phyloP scores from a whole-genome alignment of 257 asterid genomes.

The Gentiana straminea region DNA sequence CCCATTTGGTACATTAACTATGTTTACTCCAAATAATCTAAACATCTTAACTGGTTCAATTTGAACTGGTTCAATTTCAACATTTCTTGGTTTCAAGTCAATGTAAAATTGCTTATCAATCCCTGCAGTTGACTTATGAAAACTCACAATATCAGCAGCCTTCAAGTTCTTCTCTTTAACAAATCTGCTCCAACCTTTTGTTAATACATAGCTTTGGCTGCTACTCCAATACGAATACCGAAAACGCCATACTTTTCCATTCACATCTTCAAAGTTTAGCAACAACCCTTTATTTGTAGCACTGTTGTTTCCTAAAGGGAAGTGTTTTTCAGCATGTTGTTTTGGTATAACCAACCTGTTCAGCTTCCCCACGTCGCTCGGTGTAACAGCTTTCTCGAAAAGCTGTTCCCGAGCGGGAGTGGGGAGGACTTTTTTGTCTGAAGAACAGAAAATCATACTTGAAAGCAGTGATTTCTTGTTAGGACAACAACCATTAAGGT shows the following conservation, averaged over 20 bases:
- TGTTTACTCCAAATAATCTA: conserved; percentile 62
- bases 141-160: conserved; percentile 67
- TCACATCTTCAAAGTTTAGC: conserved; percentile 53
- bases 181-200: conserved; percentile 86
- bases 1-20: conserved; percentile 21
- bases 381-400: conserved; percentile 81
- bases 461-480: conserved; percentile 7
- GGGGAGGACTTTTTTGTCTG: neutral
- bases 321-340: conserved; percentile 70
- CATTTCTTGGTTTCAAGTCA: conserved; percentile 38
- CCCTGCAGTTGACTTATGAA: conserved; percentile 36
- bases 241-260: conserved; percentile 76
- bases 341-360: conserved; percentile 73
- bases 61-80: neutral
- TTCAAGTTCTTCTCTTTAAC: conserved; percentile 63
- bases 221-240: conserved; percentile 86
- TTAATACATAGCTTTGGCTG: conserved; percentile 73
- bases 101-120: conserved; percentile 55
- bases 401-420: conserved; percentile 36
- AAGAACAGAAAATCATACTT: conserved; percentile 14
- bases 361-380: conserved; percentile 69
- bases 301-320: conserved; percentile 39
- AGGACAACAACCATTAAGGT: conserved; percentile 2
- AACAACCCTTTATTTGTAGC: conserved; percentile 41
- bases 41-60: conserved; percentile 26